These are phyloP conservation scores for Colletotrichum endophyticum DNA, from an alignment of 2,329 filamentous ascomycete genomes.

Conservation along the genomic window DNA sequence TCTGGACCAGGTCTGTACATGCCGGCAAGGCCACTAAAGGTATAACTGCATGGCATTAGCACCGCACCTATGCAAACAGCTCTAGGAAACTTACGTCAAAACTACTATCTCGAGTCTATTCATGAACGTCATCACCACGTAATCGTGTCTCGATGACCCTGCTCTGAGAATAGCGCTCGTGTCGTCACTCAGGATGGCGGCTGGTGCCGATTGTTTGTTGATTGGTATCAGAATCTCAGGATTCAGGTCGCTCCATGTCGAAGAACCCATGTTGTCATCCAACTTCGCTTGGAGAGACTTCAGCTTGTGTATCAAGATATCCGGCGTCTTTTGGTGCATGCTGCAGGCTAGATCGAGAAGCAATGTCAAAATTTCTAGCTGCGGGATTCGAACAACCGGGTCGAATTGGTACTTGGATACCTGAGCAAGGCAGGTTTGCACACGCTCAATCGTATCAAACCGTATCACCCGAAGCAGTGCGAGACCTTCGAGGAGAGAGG, in stretches of 20 bases:
- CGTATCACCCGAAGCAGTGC: constrained; percentile 69
- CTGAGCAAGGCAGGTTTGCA: constrained; percentile 76
- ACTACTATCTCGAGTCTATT: constrained; percentile 63
- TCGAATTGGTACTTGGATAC: constrained; percentile 75
- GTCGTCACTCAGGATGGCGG: constrained; percentile 60
- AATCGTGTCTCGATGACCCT: constrained; percentile 55
- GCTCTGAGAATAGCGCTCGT: constrained; percentile 58
- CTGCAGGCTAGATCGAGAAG: constrained; percentile 74
- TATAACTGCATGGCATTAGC: constrained; percentile 47
- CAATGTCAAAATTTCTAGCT: constrained; percentile 69
- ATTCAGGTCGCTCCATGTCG: constrained; percentile 50
- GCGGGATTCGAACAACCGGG: constrained; percentile 65
- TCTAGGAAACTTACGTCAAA: constrained; percentile 50
- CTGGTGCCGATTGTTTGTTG: constrained; percentile 51
- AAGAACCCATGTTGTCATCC: constrained; percentile 55
- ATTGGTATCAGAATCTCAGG: constrained; percentile 62
- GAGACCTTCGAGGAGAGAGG: constrained; percentile 72
- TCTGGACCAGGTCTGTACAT: constrained; percentile 39
- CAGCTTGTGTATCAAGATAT: constrained; percentile 64
- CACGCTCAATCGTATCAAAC: constrained; percentile 70
- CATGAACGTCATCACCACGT: constrained; percentile 64
- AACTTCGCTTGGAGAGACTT: constrained; percentile 65
- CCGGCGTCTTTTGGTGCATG: constrained; percentile 65
- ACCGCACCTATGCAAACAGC: not conserved
- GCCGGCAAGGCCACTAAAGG: constrained; percentile 57